Evolutionary conservation across 257 asterid species (phyloP), one percentile per base, ranked within the genome.

Genomic region (Nicotiana sylvestris): DNA sequence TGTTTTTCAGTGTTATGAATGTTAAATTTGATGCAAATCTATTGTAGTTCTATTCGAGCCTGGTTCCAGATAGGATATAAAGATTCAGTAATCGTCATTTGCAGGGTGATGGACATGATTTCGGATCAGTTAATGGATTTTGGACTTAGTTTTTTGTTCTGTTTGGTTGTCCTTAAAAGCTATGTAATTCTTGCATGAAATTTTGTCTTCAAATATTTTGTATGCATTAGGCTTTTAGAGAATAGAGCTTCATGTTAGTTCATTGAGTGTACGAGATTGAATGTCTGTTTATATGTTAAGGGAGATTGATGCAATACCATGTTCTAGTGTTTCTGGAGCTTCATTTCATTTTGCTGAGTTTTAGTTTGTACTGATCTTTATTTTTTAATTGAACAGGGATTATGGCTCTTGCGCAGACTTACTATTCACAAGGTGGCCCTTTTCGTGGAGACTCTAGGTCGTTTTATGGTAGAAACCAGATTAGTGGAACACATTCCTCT

Each of bases 391-490:
- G 86, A 74, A 81, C 92, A 90, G 95, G 88, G 82, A 85, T 70
- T 10, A 95, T 95, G 98, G 89, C 95, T 83, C 88, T 90, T 55
- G 92, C 91, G 27, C 92, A 85, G 86, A 81, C 89, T 81, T 89
- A 86, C 87, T 87, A 76, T 58, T 76, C 86, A 58, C 92, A 88
- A 82, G 91, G 87, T 74, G 90, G 87, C 35, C 91, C 88, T 74
- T 84, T 86, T 83, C 87, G 49, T n/a, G 85, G 88, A 33, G 90
- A 89, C 84, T 84, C 88, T 16, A 86, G 84, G 87, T 70, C 89
- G 33, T 86, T 89, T 35, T 81, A 86, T 85, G 88, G 92, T 53
- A 86, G 92, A 89, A 90, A 82, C 76, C 81, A 80, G 66, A 83
- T 55, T 70, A 62, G 85, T 82, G 86, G 87, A 83, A 58, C 79